Percentiles rank a stretch among this genome's conserved stretches.
These are phyloP conservation scores for Nakataea oryzae DNA, from an alignment of 2,329 filamentous ascomycete species.

Conservation along the genomic window DNA sequence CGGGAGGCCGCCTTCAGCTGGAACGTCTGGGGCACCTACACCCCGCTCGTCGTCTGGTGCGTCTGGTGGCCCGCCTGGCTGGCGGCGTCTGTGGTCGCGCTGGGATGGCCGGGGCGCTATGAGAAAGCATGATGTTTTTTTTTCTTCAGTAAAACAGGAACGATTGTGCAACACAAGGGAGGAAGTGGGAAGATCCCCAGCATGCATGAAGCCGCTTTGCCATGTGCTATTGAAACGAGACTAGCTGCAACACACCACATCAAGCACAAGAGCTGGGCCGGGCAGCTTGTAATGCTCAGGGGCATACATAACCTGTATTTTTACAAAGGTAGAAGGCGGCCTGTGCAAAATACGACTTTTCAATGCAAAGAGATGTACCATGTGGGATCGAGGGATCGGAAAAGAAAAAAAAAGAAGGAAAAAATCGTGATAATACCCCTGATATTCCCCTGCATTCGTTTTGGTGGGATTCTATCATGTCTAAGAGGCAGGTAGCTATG, in stretches of 20 bases:
- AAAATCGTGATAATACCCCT: background rate
- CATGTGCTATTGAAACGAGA: too few relatives aligned
- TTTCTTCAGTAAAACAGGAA: background rate
- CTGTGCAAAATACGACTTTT: too few relatives aligned
- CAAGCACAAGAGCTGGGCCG: background rate
- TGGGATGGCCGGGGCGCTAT: slow-evolving; percentile 22
- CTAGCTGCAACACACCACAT: too few relatives aligned
- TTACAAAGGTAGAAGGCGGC: background rate
- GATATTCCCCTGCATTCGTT: background rate
- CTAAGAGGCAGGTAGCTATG: background rate
- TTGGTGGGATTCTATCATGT: background rate
- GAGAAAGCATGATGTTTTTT: background rate
- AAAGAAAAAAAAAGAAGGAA: too few relatives aligned
- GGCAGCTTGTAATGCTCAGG: background rate
- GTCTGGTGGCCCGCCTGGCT: slow-evolving; percentile 95
- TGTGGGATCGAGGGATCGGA: too few relatives aligned
- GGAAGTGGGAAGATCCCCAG: background rate
- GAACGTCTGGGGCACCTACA: slow-evolving; percentile 84
- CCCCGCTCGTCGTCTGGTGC: slow-evolving; percentile 82
- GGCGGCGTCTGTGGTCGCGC: slow-evolving; percentile 45
- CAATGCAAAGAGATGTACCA: too few relatives aligned
- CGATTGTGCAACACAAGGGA: background rate
- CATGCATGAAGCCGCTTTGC: too few relatives aligned
- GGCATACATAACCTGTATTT: background rate
- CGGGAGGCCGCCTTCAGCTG: slow-evolving; percentile 73